Conservation (phyloP, 2,329 filamentous ascomycete genomes). For the Meredithiella fracta region DNA sequence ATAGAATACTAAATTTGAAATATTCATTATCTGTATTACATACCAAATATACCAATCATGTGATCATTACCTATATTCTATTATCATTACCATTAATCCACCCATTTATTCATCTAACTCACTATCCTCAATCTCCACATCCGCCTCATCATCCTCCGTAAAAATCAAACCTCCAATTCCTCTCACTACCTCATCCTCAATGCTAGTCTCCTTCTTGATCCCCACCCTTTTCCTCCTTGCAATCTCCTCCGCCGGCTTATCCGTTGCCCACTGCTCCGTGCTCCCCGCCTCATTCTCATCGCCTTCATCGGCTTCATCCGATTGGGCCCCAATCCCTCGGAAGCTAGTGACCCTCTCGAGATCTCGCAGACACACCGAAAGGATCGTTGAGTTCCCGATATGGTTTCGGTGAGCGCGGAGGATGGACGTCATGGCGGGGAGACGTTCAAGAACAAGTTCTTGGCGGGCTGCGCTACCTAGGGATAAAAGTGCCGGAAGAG, state of each 20-base stretch:
- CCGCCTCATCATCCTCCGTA: constrained; percentile 74
- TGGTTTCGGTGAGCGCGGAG: constrained; percentile 20
- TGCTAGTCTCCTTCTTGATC: constrained; percentile 20
- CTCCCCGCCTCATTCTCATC: constrained; percentile 21
- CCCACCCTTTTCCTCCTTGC: constrained; percentile 31
- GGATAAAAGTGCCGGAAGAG: constrained; percentile 31
- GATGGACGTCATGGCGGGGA: constrained; percentile 72
- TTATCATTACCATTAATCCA: background rate
- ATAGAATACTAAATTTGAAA: too few species aligned
- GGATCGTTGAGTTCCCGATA: constrained; percentile 15
- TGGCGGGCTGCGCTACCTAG: constrained; percentile 49
- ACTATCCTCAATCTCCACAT: constrained; percentile 47
- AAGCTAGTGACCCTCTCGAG: constrained; percentile 55
- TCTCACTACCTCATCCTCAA: constrained; percentile 25
- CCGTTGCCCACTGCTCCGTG: constrained; percentile 38
- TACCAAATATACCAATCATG: too few species aligned
- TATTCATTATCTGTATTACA: too few species aligned
- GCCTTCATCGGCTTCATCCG: constrained; percentile 27
- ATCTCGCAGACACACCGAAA: constrained; percentile 30
- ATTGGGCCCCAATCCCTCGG: constrained; percentile 33
- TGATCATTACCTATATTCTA: background rate
- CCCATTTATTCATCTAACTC: constrained; percentile 54
- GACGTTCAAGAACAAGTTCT: constrained; percentile 66
- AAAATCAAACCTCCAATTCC: constrained; percentile 49
- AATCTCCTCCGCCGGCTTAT: constrained; percentile 38